phyloP scores from a whole-genome alignment of 768 basidiomycete species.

The Phylloporus sp. region DNA sequence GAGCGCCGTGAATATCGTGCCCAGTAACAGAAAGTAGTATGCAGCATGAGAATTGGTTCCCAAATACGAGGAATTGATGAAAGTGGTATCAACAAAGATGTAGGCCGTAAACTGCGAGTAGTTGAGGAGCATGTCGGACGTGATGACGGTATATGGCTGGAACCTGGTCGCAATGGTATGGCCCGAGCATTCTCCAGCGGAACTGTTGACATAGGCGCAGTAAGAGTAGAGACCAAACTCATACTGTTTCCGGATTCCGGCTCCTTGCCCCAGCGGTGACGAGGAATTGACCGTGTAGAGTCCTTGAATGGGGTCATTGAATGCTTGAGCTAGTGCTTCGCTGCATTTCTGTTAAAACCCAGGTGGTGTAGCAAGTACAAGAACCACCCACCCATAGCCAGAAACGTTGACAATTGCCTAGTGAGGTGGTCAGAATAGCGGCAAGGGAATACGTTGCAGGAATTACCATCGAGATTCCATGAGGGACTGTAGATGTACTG shows the following conservation, averaged over 20 bases:
- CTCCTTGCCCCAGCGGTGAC: slow-evolving; percentile 48
- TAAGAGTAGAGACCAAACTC: slow-evolving; percentile 78
- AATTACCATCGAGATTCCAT: slow-evolving; percentile 67
- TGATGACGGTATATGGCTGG: slow-evolving; percentile 58
- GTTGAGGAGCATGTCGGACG: slow-evolving; percentile 62
- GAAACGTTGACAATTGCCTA: slow-evolving; percentile 70
- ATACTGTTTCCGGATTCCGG: slow-evolving; percentile 67
- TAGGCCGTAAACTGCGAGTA: slow-evolving; percentile 52
- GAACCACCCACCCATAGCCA: slow-evolving; percentile 54
- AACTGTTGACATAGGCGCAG: slow-evolving; percentile 63
- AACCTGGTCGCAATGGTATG: slow-evolving; percentile 54
- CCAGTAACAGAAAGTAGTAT: slow-evolving; percentile 71
- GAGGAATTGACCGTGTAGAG: slow-evolving; percentile 66
- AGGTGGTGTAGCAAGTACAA: not conserved
- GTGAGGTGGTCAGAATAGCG: slow-evolving; percentile 14
- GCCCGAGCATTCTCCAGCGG: slow-evolving; percentile 61
- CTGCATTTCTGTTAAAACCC: slow-evolving; percentile 30
- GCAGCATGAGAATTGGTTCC: slow-evolving; percentile 62
- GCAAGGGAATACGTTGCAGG: slow-evolving; percentile 2
- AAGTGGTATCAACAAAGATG: slow-evolving; percentile 50
- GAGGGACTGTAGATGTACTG: slow-evolving; percentile 68
- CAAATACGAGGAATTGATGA: slow-evolving; percentile 56
- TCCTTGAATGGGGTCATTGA: slow-evolving; percentile 53
- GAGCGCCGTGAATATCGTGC: slow-evolving; percentile 60
- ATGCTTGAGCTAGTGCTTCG: slow-evolving; percentile 43